phyloP scores from a whole-genome alignment of 345 rosid species.

The Angophora floribunda region DNA sequence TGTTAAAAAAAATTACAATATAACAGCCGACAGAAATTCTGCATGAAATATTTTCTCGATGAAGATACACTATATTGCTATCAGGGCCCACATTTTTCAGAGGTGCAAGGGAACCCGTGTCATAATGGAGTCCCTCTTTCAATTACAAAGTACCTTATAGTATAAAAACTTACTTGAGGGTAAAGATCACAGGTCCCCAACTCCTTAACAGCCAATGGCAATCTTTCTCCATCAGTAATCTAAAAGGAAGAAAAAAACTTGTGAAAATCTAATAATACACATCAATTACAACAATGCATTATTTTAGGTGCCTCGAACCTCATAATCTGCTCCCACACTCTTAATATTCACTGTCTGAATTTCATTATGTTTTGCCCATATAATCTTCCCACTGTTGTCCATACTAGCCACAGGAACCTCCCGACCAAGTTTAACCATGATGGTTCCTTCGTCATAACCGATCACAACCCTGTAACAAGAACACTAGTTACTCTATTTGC shows the following conservation, averaged over 20 bases:
- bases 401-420: conserved; percentile 99
- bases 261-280: background rate
- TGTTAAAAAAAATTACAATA: background rate
- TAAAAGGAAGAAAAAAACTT: conserved; percentile 15
- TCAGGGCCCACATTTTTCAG: background rate
- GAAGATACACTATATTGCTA: background rate
- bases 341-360: conserved; percentile 97
- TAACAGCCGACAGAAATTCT: background rate
- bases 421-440: conserved; percentile 98
- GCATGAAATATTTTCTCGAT: background rate
- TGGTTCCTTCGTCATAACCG: conserved; percentile 99
- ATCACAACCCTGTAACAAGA: conserved; percentile 68
- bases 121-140: background rate
- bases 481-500: background rate
- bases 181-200: conserved; percentile 99
- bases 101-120: background rate
- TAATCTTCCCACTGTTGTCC: conserved; percentile 98
- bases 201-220: conserved; percentile 98
- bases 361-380: conserved; percentile 99
- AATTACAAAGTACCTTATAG: background rate
- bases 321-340: conserved; percentile 95
- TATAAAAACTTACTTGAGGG: conserved; percentile 57
- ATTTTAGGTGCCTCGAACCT: conserved; percentile 33
- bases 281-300: background rate
- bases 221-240: conserved; percentile 97